phyloP scores from a whole-genome alignment of 2,329 filamentous ascomycete species.

The Tympanopsis confertula region DNA sequence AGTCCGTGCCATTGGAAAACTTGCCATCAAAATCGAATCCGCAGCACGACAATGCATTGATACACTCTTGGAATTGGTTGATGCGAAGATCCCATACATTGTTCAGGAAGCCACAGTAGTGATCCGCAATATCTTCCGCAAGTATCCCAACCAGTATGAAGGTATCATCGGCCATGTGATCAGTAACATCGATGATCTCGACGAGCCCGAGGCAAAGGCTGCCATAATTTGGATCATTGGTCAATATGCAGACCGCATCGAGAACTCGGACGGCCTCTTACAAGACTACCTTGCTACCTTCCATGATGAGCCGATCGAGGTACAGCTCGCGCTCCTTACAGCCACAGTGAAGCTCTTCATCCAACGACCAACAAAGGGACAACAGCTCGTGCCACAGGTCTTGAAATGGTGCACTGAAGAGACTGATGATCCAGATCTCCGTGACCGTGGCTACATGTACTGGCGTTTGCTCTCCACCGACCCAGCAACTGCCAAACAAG shows the following conservation, averaged over 20 bases:
- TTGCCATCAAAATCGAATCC: constrained; percentile 97
- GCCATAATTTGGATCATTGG: constrained; percentile 99
- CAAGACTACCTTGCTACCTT: constrained; percentile 94
- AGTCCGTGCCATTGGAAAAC: constrained; percentile 90
- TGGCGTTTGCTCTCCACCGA: constrained; percentile 92
- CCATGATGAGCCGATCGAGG: constrained; percentile 86
- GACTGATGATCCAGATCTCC: constrained; percentile 94
- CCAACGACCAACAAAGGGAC: constrained; percentile 86
- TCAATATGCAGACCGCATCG: constrained; percentile 92
- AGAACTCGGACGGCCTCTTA: constrained; percentile 85
- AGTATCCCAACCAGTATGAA: constrained; percentile 98
- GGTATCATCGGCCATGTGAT: constrained; percentile 92
- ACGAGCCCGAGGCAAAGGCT: constrained; percentile 94
- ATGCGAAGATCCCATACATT: constrained; percentile 97
- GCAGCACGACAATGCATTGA: constrained; percentile 86
- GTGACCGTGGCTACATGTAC: constrained; percentile 97
- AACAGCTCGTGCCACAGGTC: constrained; percentile 84
- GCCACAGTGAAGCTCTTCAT: constrained; percentile 98
- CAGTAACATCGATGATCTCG: constrained; percentile 88
- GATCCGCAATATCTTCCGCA: constrained; percentile 97
- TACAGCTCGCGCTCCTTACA: constrained; percentile 85
- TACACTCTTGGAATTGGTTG: constrained; percentile 79
- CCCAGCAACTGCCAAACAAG: constrained; percentile 69
- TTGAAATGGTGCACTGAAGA: constrained; percentile 98
- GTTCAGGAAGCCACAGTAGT: constrained; percentile 98